Conservation (phyloP, 1,139 yeast species). For the Scheffersomyces illinoinensis region DNA sequence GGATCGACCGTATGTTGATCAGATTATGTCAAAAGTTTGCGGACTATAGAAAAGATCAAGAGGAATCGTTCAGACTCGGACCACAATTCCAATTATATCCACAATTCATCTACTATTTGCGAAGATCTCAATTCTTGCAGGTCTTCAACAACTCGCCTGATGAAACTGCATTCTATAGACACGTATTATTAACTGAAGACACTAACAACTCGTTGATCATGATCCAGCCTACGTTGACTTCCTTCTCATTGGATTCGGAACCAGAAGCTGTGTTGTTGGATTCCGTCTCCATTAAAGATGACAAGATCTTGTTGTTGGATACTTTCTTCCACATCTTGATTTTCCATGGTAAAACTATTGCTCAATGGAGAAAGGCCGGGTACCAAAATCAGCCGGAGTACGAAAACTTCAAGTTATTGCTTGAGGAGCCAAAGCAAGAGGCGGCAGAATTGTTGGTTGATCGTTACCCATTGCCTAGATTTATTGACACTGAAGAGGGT, state of each 20-base stretch:
- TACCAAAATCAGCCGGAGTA: constrained; percentile 91
- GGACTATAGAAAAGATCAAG: constrained; percentile 50
- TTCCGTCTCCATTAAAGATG: constrained; percentile 89
- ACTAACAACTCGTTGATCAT: constrained; percentile 90
- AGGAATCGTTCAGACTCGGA: constrained; percentile 47
- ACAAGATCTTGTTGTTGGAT: constrained; percentile 82
- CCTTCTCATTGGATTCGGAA: constrained; percentile 76
- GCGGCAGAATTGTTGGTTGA: constrained; percentile 90
- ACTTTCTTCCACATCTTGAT: constrained; percentile 96
- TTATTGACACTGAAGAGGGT: constrained; percentile 95
- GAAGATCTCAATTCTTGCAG: constrained; percentile 95
- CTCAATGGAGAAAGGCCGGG: constrained; percentile 95
- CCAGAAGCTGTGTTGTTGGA: constrained; percentile 95
- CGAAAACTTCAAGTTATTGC: constrained; percentile 79
- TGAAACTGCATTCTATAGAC: constrained; percentile 97
- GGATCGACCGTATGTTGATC: constrained; percentile 54
- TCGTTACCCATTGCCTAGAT: constrained; percentile 95
- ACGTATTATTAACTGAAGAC: constrained; percentile 87
- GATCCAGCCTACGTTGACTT: constrained; percentile 95
- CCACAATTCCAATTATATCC: constrained; percentile 66
- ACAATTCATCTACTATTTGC: constrained; percentile 91
- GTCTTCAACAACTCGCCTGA: constrained; percentile 98
- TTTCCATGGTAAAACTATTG: constrained; percentile 92
- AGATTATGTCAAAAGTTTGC: constrained; percentile 54
- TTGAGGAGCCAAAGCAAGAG: constrained; percentile 88